Conservation (phyloP, 768 basidiomycete species). For the Dacryopinax spathularia region DNA sequence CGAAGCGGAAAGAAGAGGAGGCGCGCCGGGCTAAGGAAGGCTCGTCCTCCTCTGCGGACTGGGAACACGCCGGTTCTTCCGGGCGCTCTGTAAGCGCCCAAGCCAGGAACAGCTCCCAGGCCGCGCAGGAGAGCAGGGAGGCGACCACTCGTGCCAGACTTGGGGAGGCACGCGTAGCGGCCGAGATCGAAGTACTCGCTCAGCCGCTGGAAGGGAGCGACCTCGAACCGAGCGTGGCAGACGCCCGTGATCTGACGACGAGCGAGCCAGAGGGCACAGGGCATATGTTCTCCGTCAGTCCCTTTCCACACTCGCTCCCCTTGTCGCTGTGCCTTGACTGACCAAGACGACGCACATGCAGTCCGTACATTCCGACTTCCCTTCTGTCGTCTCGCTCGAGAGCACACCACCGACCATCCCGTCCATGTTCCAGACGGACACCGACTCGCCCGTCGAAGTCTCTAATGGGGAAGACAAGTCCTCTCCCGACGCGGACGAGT, state of each 20-base stretch:
- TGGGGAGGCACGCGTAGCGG: not conserved
- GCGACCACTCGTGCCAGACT: not conserved
- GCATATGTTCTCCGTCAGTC: conserved; percentile 1
- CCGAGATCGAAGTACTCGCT: not conserved
- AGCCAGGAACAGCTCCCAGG: not conserved
- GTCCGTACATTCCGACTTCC: not conserved
- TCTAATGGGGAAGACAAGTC: not conserved
- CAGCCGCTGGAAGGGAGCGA: not conserved
- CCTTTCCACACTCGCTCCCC: not conserved
- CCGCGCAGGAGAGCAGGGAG: not conserved
- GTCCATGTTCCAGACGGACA: not conserved
- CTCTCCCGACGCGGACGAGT: not conserved
- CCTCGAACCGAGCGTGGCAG: not conserved
- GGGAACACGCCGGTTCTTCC: not conserved
- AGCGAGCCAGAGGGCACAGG: not conserved
- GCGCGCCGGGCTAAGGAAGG: not conserved
- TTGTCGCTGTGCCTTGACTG: not conserved
- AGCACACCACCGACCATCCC: not conserved
- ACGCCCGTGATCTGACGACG: not conserved
- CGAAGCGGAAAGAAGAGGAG: not conserved
- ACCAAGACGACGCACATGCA: not conserved
- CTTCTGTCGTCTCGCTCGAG: not conserved
- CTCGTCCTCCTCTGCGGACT: not conserved
- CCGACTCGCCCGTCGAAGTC: not conserved
- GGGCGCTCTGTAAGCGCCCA: not conserved